Evolutionary conservation across 139 green algal genomes (phyloP), one percentile per base, ranked within the genome.

Genomic region (Mesotaenium endlicherianum): DNA sequence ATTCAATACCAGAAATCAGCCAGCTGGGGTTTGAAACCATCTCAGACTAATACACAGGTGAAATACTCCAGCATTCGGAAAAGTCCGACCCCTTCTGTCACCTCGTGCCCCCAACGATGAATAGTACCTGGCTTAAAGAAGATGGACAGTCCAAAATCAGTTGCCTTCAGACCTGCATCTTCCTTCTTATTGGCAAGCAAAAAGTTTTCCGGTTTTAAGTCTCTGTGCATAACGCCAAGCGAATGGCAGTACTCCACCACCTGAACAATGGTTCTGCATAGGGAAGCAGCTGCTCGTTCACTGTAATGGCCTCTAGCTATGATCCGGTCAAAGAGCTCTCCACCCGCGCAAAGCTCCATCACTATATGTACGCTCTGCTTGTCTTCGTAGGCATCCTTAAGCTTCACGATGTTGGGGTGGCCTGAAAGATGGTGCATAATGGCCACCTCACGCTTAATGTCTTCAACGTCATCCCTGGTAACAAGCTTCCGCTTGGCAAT

Each of bases 271-370:
- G 93, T 96, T 8, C 94, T 88, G 53, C 96, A 93, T 31, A 96
- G 85, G 2, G 76, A 47, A 2, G 95, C 94, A 44, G 95, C 95
- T 64, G 93, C 92, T 77, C 92, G 92, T 90, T 99, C 96, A 68
- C 81, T 92, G 84, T 96, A 97, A 75, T 97, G 90, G 4, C 93
- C 36, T 93, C 87, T 75, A 1, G 89, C 80, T n/a, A 97, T 92
- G 75, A 98, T 99, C 38, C 92, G 80, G 85, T 99, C 96, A 89
- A 99, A 99, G 17, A 99, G 93, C 90, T 99, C 96, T 0, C 96
- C 96, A 17, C 96, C 96, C 4, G 86, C 90, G 88, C 94, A 97
- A 8, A 99, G 82, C 87, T 97, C 94, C 94, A 97, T 97, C 40
- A 95, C 82, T 6, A 88, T 77, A n/a, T 88, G 82, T 11, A 88